Evolutionary conservation across 2,329 filamentous ascomycete genomes (phyloP), one percentile per base, ranked within the genome.

Genomic region (Clonostachys sp.): DNA sequence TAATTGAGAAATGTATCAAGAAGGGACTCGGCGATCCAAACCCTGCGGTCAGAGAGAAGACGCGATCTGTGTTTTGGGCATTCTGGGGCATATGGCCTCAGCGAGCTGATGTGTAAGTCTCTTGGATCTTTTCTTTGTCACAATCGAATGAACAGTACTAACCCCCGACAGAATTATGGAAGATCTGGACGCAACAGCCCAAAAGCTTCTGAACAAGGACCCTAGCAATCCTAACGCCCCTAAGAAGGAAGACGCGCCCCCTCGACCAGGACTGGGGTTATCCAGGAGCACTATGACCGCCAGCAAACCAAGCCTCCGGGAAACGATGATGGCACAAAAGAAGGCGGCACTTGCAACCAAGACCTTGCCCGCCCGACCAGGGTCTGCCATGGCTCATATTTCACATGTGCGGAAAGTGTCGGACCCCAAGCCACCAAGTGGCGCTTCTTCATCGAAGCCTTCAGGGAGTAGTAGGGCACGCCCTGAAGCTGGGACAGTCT

Each of bases 1-100:
- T 89, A 30, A 80, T 95, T 13, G 90, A 95, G 54, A 95, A 95
- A 65, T 89, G 87, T 55, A 81, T 99, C 60, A 91, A 87, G 64
- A 95, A 91, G 62, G 89, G 92, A 1, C 76, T 99, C n/a, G 77
- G 76, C 18, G 94, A 99, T 70, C 77, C 92, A 12, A 96, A 97
- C 59, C 91, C 91, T 8, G 87, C 86, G 33, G 92, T 97, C 42
- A 83, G 94, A 57, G 91, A 96, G 65, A 85, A 83, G 53, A 92
- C 88, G 76, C 83, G 94, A 56, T 79, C 82, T 36, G 89, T 90
- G 0, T 99, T 89, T 65, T 99, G 94, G 94, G 74, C 75, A 0
- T 96, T 91, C 63, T 81, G 84, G 50, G 73, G 73, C 34, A 76
- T 89, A 16, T 97, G 91, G 89, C 86, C 87, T 3, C 77, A 84